Conservation (phyloP, 495 filamentous ascomycete species). For the Lepidopterella palustris region DNA sequence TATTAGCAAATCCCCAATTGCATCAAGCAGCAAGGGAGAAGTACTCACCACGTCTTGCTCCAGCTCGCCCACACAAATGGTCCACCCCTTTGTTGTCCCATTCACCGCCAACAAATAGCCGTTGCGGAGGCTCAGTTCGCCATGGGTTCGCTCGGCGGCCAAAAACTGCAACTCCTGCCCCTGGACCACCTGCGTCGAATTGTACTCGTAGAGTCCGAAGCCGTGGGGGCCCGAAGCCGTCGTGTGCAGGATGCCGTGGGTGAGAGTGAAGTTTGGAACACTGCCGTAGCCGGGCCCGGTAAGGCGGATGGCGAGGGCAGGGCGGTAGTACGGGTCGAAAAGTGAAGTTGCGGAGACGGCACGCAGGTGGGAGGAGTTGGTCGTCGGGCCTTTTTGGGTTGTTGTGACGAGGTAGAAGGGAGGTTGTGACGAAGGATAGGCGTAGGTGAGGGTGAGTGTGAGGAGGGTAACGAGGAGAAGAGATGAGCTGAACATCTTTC, state of each 20-base stretch:
- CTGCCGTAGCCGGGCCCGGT: conserved; percentile 29
- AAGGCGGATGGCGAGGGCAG: conserved; percentile 26
- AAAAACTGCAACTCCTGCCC: conserved; percentile 22
- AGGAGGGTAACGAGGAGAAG: not conserved
- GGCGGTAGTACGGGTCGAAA: conserved; percentile 28
- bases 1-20: conserved; percentile 4
- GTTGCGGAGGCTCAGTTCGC: conserved; percentile 24
- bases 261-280: conserved; percentile 31
- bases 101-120: conserved; percentile 30
- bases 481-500: not conserved
- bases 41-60: conserved; percentile 20
- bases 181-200: conserved; percentile 20
- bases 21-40: not conserved
- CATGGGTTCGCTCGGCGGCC: conserved; percentile 9
- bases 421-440: not conserved
- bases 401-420: conserved; percentile 21
- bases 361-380: conserved; percentile 9
- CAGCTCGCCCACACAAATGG: conserved; percentile 25
- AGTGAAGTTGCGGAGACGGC: conserved; percentile 18
- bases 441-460: not conserved
- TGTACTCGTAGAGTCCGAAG: conserved; percentile 21
- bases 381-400: conserved; percentile 1
- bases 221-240: conserved; percentile 17
- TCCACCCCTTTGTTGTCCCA: conserved; percentile 29
- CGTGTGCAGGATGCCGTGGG: conserved; percentile 24